Base-by-base conservation (phyloP, 306 rosid genomes). In the Begonia peltatifolia region DNA sequence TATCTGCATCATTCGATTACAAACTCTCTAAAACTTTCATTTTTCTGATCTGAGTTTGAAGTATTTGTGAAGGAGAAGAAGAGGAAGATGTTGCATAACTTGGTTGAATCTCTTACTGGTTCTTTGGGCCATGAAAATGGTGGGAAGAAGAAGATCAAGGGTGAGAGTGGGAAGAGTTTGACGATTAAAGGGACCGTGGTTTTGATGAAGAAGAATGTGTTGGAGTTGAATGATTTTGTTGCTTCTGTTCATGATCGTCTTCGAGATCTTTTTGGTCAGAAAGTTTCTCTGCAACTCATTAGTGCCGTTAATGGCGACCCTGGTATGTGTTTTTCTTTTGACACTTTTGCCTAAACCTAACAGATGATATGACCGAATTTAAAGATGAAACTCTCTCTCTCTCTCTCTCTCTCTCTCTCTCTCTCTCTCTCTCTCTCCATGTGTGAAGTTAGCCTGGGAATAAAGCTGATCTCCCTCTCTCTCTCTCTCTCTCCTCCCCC, bases 171-270 rank as follows among this genome's bases (percentile, higher is more conserved):
- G 35, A 25, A 25, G 35, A 25, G 35, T 25, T 25, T 10, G 62
- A 60, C 41, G 49, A 60, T 60, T 8, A 18, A 1, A 50, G 64
- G 64, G 0, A 44, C 35, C 6, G 64, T 49, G 50, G 50, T 60
- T 38, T 60, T 60, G 42, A 60, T 60, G 64, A 60, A 60, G 44
- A 60, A 30, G 11, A 60, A 50, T 50, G 64, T 60, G 11, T 60
- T 60, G 64, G 64, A 60, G 6, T 60, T 60, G 20, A 50, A 50
- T 50, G 64, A 60, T 15, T 49, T 50, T 23, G 5, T 9, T 14
- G 57, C 48, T 41, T 60, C 64, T 7, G 12, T 49, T 50, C 49
- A 44, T 41, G 57, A 60, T 50, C 13, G 20, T 11, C 41, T 60
- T 9, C 14, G 38, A 6, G 64, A 60, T n/a, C 42, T 60, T 12